Evolutionary conservation across 768 basidiomycete genomes (phyloP).

Genomic region (Boletus patriciae): DNA sequence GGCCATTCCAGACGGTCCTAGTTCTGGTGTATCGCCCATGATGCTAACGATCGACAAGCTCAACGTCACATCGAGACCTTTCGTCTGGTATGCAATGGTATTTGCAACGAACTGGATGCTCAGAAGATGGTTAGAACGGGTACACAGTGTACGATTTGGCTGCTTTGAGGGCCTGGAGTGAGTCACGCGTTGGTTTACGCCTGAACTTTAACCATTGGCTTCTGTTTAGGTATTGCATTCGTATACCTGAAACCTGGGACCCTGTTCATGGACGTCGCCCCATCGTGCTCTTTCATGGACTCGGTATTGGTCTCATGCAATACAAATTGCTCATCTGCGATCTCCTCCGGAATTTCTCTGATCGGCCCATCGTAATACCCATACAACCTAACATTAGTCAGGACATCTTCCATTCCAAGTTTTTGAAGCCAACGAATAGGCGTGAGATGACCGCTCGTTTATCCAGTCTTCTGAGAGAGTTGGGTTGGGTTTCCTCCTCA

Average conservation of each 20-base stretch:
- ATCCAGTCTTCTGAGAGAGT: conserved; percentile 52
- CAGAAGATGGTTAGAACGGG: conserved; percentile 43
- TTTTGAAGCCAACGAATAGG: conserved; percentile 68
- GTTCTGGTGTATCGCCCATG: conserved; percentile 52
- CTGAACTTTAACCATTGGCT: neutral
- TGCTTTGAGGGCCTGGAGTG: conserved; percentile 70
- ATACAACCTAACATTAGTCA: conserved; percentile 88
- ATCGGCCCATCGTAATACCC: conserved; percentile 74
- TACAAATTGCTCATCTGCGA: conserved; percentile 62
- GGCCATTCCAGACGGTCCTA: conserved; percentile 58
- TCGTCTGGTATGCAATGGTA: conserved; percentile 59
- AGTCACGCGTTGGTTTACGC: conserved; percentile 23
- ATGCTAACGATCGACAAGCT: conserved; percentile 79
- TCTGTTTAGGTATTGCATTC: conserved; percentile 63
- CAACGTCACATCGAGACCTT: conserved; percentile 65
- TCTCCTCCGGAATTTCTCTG: conserved; percentile 53
- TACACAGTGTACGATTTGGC: conserved; percentile 44
- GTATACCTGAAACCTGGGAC: conserved; percentile 68
- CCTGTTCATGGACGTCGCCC: conserved; percentile 58
- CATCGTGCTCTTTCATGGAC: conserved; percentile 82
- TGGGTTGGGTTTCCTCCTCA: conserved; percentile 60
- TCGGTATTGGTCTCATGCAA: conserved; percentile 79
- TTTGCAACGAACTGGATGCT: conserved; percentile 48
- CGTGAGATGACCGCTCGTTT: conserved; percentile 58
- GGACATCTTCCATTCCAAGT: conserved; percentile 73